Evolutionary conservation across 2,329 filamentous ascomycete genomes (phyloP).

Genomic region (Xylogone sp.): DNA sequence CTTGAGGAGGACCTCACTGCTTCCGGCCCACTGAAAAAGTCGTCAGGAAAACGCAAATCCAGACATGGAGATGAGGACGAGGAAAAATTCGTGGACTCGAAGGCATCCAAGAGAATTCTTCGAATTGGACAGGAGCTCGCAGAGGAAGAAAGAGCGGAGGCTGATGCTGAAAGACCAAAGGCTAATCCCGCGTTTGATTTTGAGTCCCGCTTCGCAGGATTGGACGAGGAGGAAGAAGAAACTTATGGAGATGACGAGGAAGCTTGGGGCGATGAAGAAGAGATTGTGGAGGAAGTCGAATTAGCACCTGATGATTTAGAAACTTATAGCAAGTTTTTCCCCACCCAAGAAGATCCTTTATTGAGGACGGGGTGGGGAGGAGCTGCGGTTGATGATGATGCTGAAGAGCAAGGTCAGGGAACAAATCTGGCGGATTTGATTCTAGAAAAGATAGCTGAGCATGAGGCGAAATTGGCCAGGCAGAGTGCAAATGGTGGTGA

Average conservation of each 20-base stretch:
- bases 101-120: constrained; percentile 83
- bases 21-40: constrained; percentile 66
- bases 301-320: constrained; percentile 86
- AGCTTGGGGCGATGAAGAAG: constrained; percentile 77
- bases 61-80: constrained; percentile 56
- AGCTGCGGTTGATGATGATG: constrained; percentile 33
- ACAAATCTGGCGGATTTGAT: constrained; percentile 92
- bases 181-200: constrained; percentile 71
- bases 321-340: constrained; percentile 87
- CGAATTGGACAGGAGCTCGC: constrained; percentile 84
- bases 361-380: constrained; percentile 26
- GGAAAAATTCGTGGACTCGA: constrained; percentile 78
- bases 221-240: constrained; percentile 44
- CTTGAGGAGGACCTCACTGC: constrained; percentile 83
- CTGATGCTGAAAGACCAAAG: constrained; percentile 32
- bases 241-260: constrained; percentile 51
- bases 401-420: constrained; percentile 43
- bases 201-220: constrained; percentile 62
- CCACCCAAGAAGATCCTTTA: constrained; percentile 51
- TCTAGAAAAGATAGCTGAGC: constrained; percentile 86
- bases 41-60: constrained; percentile 67
- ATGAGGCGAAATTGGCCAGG: constrained; percentile 65
- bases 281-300: constrained; percentile 68
- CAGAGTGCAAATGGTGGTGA: constrained; percentile 25
- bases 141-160: constrained; percentile 68